Base-by-base conservation (phyloP, 495 filamentous ascomycete species). In the Xylaria longipes region DNA sequence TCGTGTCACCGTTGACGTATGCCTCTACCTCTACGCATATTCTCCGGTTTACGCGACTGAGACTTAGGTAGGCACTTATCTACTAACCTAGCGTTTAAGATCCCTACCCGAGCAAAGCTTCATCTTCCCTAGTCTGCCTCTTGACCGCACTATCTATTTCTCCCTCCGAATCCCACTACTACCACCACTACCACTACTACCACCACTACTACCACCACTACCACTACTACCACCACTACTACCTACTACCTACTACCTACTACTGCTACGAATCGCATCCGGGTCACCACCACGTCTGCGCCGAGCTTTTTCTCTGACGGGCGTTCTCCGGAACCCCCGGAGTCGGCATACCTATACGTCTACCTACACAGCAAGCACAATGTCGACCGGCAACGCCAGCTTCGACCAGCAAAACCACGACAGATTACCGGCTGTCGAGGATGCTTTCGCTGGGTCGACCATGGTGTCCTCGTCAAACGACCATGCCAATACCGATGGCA, bases 401-500 rank as follows among this genome's bases (percentile, higher is more conserved):
- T 76, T 74, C 43, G 65, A 68, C 54, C 72, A 67, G 31, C 77
- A 75, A 31, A 76, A 76, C 58, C 74, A 76, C 68, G 76, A 80
- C 65, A 66, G 74, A 68, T 68, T 79, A 72, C 70, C 56, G 45
- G 54, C 43, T 22, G 60, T 68, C 17, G 74, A 79, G 45, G 75
- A 76, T 62, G 73, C 75, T 52, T 77, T 81, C 62, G 66, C 63
- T 37, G 74, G 77, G 11, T 60, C 67, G n/a, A 76, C 75, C 12
- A 78, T 76, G 71, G 56, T 78, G 31, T 73, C 78, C 5, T 77
- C 77, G 5, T 77, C 74, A 12, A 57, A 76, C 33, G 77, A 80
- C 17, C 81, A 82, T 63, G 78, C 82, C 52, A 77, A 71, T 39
- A 71, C 69, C 39, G 69, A 71, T 15, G 84, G 84, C 17, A 73